Percentiles rank a stretch among this genome's conserved stretches.
phyloP scores from a whole-genome alignment of 345 rosid species.

The Angophora floribunda region DNA sequence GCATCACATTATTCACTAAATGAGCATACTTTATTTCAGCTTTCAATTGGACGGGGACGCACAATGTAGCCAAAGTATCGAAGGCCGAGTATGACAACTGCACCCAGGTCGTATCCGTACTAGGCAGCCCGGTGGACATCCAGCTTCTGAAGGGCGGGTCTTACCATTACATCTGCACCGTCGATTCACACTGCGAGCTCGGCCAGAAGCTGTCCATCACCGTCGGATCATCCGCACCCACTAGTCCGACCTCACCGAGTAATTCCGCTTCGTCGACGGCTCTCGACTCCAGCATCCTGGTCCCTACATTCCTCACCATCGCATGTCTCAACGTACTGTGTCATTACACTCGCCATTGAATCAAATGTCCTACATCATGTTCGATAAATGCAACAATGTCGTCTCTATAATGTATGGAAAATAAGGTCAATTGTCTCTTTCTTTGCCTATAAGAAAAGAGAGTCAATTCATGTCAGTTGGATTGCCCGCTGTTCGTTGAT shows the following conservation, averaged over 20 bases:
- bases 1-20: background rate
- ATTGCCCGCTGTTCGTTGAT: background rate
- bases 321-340: background rate
- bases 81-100: conserved; percentile 8
- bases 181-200: conserved; percentile 1
- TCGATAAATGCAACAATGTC: background rate
- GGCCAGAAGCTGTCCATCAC: conserved; percentile 15
- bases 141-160: background rate
- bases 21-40: background rate
- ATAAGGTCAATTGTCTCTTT: background rate
- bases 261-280: background rate
- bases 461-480: background rate
- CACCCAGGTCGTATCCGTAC: background rate
- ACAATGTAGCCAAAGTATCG: conserved; percentile 4
- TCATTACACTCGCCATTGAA: background rate
- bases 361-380: background rate
- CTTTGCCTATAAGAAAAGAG: background rate
- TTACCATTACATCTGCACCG: conserved; percentile 5
- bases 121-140: background rate
- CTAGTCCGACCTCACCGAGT: background rate
- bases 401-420: background rate
- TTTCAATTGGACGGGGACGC: conserved; percentile 19
- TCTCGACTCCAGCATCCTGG: background rate
- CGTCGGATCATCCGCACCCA: background rate
- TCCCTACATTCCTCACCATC: background rate